Base-by-base conservation (phyloP, 192 early-diverging fungal genomes). In the Linnemannia exigua region DNA sequence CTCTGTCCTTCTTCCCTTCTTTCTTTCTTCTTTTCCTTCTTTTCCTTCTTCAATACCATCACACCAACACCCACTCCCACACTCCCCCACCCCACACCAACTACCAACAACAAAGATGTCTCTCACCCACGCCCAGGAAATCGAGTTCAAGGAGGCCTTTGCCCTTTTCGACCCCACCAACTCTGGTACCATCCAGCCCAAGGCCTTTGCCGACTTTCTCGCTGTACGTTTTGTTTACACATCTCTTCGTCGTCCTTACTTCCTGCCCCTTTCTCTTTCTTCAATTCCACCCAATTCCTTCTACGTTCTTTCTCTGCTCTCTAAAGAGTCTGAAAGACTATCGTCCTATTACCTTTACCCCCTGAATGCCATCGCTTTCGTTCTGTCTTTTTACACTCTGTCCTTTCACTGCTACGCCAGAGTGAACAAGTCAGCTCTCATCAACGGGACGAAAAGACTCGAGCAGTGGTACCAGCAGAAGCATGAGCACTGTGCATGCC, bases 111-210 rank as follows among this genome's bases (percentile, higher is more conserved):
- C 67, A 58, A 81, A 14, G 54, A 77, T 85, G 82, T 74, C 82
- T 72, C 77, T 88, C 67, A 33, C 74, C 33, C 81, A 77, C 44
- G 74, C 35, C 51, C 77, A 88, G 79, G 82, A 88, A 84, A 83
- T 88, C 78, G 81, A 88, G 47, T 76, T 73, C 78, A 83, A 83
- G 78, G 84, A 86, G 84, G 84, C 84, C 28, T 86, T 86, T 48
- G 84, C 84, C 66, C 84, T 86, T 78, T 86, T 86, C 75, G 84
- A 86, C 78, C 84, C 84, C 75, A 86, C 84, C 70, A 86, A 86
- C 84, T 86, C 84, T 63, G 84, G 84, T 46, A 58, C 67, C 70
- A 80, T 86, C 78, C 84, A 86, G 74, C 84, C 84, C 74, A 75
- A 79, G 79, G 84, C 84, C 84, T 80, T 86, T 67, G 31, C 68